A percentile compares a stretch with the other conserved stretches of the same genome.
These are phyloP conservation scores for Coniochaeta sp. DNA, from an alignment of 2,329 filamentous ascomycete genomes.

Conservation along the genomic window DNA sequence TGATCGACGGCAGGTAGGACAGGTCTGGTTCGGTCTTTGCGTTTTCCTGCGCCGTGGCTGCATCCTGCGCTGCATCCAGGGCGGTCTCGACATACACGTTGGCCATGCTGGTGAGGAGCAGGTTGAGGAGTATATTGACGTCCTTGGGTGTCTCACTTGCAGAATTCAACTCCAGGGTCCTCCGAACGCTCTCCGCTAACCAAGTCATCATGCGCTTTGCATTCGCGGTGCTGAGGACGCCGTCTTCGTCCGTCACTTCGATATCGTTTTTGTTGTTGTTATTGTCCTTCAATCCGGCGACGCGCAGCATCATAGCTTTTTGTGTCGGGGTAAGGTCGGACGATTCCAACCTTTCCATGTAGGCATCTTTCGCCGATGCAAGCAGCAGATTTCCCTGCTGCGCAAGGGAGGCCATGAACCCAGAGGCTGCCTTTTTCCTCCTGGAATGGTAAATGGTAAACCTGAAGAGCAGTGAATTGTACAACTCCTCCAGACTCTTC, in stretches of 20 bases:
- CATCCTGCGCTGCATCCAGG: slow-evolving; percentile 63
- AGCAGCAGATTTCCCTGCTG: slow-evolving; percentile 86
- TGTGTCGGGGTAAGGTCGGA: slow-evolving; percentile 83
- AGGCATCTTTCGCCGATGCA: slow-evolving; percentile 81
- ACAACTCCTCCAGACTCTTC: slow-evolving; percentile 68
- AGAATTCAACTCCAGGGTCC: slow-evolving; percentile 83
- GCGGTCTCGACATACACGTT: slow-evolving; percentile 68
- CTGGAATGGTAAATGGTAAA: slow-evolving; percentile 92
- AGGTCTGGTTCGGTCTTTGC: slow-evolving; percentile 82
- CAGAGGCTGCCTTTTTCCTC: slow-evolving; percentile 79
- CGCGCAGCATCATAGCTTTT: slow-evolving; percentile 80
- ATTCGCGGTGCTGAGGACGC: slow-evolving; percentile 70
- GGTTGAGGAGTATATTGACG: slow-evolving; percentile 73
- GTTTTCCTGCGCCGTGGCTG: slow-evolving; percentile 68
- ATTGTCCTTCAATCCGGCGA: slow-evolving; percentile 76
- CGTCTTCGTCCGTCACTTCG: slow-evolving; percentile 86
- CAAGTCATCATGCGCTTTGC: slow-evolving; percentile 98
- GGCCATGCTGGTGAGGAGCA: slow-evolving; percentile 81
- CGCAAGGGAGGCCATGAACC: slow-evolving; percentile 86
- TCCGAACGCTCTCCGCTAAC: slow-evolving; percentile 89
- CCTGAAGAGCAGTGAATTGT: slow-evolving; percentile 90
- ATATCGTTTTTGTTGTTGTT: slow-evolving; percentile 75
- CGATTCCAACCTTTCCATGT: slow-evolving; percentile 81
- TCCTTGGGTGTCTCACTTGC: slow-evolving; percentile 89
- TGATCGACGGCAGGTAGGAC: slow-evolving; percentile 69